Evolutionary conservation across 805 yeast genomes (phyloP).

Genomic region (Teunomyces atbi): DNA sequence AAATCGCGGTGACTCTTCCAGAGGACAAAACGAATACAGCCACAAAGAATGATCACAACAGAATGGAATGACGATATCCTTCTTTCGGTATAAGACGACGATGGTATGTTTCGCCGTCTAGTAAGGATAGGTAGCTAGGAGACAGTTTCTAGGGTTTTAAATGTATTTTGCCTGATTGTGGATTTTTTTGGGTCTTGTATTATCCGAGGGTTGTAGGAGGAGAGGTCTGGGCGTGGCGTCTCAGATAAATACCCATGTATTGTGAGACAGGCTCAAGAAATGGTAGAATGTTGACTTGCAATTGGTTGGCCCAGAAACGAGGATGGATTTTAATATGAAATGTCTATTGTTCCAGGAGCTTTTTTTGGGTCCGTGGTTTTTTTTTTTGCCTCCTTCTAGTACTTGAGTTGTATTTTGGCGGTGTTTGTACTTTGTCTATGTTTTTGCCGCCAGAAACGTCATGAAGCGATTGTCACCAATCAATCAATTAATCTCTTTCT

Average conservation of each 20-base stretch:
- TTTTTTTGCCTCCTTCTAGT: background rate
- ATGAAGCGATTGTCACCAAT: too few species aligned
- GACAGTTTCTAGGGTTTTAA: too few species aligned
- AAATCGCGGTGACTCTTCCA: constrained; percentile 2
- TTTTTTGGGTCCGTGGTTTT: background rate
- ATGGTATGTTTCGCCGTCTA: too few species aligned
- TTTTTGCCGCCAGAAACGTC: background rate
- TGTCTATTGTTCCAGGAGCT: background rate
- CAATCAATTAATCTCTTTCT: too few species aligned
- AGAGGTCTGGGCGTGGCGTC: background rate
- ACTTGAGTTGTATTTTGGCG: background rate
- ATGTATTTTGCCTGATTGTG: background rate
- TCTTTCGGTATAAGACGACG: too few species aligned
- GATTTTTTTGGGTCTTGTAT: background rate
- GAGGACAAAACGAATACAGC: background rate
- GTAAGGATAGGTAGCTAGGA: background rate
- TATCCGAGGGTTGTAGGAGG: background rate
- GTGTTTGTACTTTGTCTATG: background rate
- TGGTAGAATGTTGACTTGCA: too few species aligned
- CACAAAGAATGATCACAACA: background rate
- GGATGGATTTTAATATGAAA: background rate
- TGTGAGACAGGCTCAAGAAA: background rate
- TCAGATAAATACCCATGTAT: background rate
- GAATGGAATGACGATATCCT: background rate
- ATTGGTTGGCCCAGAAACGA: background rate